Evolutionary conservation across 768 basidiomycete species (phyloP), one percentile per base, ranked within the genome.

Genomic region (Crepidotus variabilis): DNA sequence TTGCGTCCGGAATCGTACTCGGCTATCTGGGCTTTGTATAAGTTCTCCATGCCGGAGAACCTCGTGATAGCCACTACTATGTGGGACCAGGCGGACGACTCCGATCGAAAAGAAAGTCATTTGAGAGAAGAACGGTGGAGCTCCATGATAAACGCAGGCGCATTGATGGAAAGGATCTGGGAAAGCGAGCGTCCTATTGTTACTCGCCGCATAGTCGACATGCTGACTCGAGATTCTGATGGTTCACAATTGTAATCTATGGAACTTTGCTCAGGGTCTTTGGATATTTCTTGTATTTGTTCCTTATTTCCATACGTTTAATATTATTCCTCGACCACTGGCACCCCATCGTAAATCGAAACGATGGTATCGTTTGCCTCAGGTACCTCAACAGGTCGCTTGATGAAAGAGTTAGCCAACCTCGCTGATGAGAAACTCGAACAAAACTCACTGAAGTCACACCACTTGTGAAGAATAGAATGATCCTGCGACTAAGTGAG

Each of bases 51-150:
- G 81, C 71, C 78, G 57, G 70, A 71, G 55, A 78, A 80, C 54
- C 78, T 82, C 45, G 70, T 79, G 43, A 69, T 82, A 51, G 72
- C 71, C 43, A 79, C 80, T 50, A 82, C 74, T 9, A 80, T 75
- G 73, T 81, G 80, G 79, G 70, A 66, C 8, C 68, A 70, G 50
- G 45, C 58, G 8, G 56, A 50, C 2, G 20, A 47, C 22, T 43
- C 18, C 18, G 39, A 16, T 43, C 18, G 5, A 14, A 43, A 3
- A 20, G 39, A 43, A 43, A 20, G 3, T 43, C 5, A 43, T 43
- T 20, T 43, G 39, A 43, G 13, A 20, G 14, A 43, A 20, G 39
- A 20, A 43, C 13, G 18, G 13, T 43, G 39, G 39, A 14, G 11
- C 5, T 20, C 39, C 13, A 43, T 43, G 39, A 43, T 43, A 16